Percentiles rank a stretch among this genome's conserved stretches.
These are phyloP conservation scores for Clonostachys chloroleuca DNA, from an alignment of 2,329 filamentous ascomycete genomes.

Conservation along the genomic window DNA sequence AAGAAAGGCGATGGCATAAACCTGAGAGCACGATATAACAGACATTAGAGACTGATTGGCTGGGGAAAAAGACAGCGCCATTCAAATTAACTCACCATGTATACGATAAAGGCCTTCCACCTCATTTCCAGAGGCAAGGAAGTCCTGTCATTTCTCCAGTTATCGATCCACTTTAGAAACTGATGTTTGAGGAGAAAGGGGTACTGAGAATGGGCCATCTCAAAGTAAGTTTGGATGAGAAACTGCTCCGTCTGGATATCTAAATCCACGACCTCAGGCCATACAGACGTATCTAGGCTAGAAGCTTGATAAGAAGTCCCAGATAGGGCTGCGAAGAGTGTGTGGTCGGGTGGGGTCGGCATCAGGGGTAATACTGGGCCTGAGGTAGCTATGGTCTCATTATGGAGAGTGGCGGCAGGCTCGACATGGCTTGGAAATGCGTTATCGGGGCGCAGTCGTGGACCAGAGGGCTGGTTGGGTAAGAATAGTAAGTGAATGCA, in stretches of 20 bases:
- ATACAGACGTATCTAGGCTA: no score
- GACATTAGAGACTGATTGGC: background rate
- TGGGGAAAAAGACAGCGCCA: background rate
- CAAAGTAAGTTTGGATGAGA: slow-evolving; percentile 3
- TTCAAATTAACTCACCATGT: background rate
- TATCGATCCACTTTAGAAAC: background rate
- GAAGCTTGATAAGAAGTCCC: background rate
- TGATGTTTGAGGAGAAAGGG: slow-evolving; percentile 2
- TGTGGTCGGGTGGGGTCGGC: background rate
- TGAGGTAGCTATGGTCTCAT: no score
- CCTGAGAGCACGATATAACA: background rate
- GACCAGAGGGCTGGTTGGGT: no score
- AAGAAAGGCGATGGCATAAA: slow-evolving; percentile 4
- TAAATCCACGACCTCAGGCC: background rate
- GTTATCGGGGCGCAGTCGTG: no score
- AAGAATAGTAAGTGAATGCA: no score
- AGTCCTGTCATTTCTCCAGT: background rate
- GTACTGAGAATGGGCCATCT: slow-evolving; percentile 5
- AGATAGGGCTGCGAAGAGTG: background rate
- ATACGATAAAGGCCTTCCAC: background rate
- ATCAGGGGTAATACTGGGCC: no score
- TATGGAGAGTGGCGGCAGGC: no score
- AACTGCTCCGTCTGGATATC: slow-evolving; percentile 1
- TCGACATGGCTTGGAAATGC: no score
- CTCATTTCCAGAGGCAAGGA: background rate